Conservation (phyloP, 331 rosid species). For the Malus hybrid region DNA sequence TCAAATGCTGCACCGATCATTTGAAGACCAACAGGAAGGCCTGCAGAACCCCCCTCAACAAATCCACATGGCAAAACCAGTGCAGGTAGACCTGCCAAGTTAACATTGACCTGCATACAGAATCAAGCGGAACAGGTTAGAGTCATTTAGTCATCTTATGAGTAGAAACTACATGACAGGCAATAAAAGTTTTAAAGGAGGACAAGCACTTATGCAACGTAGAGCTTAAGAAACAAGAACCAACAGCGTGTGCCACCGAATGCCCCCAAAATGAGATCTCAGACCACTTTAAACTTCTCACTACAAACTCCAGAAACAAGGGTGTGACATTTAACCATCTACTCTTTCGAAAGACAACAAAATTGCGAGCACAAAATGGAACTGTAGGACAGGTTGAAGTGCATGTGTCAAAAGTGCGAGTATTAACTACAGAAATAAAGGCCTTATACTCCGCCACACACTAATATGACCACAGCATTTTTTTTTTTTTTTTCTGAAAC, state of each 20-base stretch:
- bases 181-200: background rate
- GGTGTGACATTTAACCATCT: background rate
- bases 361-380: background rate
- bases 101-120: conserved; percentile 69
- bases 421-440: background rate
- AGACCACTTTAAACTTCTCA: background rate
- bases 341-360: background rate
- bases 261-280: background rate
- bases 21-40: conserved; percentile 96
- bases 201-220: background rate
- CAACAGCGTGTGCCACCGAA: background rate
- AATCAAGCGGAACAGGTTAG: background rate
- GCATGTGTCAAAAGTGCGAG: background rate
- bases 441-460: background rate
- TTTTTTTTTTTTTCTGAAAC: background rate
- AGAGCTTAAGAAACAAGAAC: background rate
- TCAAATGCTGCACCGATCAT: conserved; percentile 87
- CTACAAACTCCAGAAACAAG: background rate
- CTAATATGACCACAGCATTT: background rate
- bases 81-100: conserved; percentile 97
- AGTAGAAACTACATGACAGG: background rate
- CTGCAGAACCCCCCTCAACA: conserved; percentile 62
- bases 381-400: background rate
- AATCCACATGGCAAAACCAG: conserved; percentile 94
- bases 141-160: background rate